Base-by-base conservation (phyloP, 83 land plant species). In the Thuja plicata region DNA sequence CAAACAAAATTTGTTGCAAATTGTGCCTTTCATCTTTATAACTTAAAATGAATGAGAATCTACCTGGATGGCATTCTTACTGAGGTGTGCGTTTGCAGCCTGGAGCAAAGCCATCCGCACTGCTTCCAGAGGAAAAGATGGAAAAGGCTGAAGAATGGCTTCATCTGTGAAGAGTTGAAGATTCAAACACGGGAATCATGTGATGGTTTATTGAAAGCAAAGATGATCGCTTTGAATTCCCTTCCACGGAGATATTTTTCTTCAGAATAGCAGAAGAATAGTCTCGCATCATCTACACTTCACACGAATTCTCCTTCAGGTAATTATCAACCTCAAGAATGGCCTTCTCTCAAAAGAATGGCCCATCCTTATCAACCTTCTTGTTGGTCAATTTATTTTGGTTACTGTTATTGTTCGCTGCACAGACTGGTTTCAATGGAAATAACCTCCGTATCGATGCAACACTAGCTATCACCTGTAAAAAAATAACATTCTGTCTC, bases 261-360 rank as follows among this genome's bases (percentile, higher is more conserved):
- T 32, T 82, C 11, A 34, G 76, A 7, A 17, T 19, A 60, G 35
- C 13, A 3, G 34, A 71, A 71, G 34, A 71, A 71, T 30, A 45
- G 21, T 81, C 54, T 45, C 30, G 54, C 54, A 27, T 46, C 85
- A 82, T 82, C 54, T 82, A 34, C 27, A 4, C 10, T 40, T 82
- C 85, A 24, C 45, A 30, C 30, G 85, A 82, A 82, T 82, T 82
- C 16, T 82, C 85, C 85, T 82, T 82, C 85, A 82, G 85, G 34
- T 82, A 45, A 82, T 82, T 54, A 1, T 54, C n/a, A n/a, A n/a
- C n/a, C n/a, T n/a, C n/a, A n/a, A n/a, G n/a, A n/a, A n/a, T 46
- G 0, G 34, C 50, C 16, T 82, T 82, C 34, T 82, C 85, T 30
- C 85, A 82, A 27, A 45, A 41, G 13, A 45, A 45, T 32, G 32